Evolutionary conservation across 352 stramenopile species (phyloP).

Genomic region (Globisporangium okanoganense): DNA sequence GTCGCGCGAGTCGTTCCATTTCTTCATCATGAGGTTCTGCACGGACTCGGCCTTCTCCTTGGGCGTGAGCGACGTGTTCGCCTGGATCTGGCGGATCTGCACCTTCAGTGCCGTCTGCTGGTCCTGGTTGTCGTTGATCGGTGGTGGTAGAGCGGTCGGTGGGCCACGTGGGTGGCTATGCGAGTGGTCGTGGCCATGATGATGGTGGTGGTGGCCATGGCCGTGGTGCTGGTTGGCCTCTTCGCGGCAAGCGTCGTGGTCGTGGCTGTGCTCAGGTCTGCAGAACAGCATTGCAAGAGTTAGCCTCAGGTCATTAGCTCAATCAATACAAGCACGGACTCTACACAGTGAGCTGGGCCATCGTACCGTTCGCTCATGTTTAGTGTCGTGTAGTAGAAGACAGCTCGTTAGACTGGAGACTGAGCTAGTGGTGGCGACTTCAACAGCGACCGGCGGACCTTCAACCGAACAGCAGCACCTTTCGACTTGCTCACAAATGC

Average conservation of each 20-base stretch:
- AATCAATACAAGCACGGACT: neutral
- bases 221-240: conserved; percentile 13
- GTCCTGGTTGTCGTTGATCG: conserved; percentile 56
- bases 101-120: conserved; percentile 55
- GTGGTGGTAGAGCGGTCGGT: conserved; percentile 33
- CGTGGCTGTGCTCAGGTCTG: conserved; percentile 10
- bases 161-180: conserved; percentile 7
- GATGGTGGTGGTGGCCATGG: conserved; percentile 11
- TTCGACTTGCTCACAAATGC: neutral
- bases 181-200: conserved; percentile 10
- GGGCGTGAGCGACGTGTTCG: conserved; percentile 65
- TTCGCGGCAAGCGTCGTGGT: conserved; percentile 3
- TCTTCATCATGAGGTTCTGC: conserved; percentile 86
- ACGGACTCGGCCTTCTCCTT: conserved; percentile 83
- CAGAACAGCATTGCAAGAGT: neutral
- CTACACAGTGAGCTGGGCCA: neutral
- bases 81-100: conserved; percentile 78
- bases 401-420: neutral
- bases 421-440: neutral
- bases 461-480: neutral
- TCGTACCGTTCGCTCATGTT: neutral
- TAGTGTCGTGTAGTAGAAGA: neutral
- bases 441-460: neutral
- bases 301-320: no score
- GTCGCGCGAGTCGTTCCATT: conserved; percentile 71